Evolutionary conservation across 108 stramenopile genomes (phyloP).

Genomic region (Nannochloropsis oceanica): DNA sequence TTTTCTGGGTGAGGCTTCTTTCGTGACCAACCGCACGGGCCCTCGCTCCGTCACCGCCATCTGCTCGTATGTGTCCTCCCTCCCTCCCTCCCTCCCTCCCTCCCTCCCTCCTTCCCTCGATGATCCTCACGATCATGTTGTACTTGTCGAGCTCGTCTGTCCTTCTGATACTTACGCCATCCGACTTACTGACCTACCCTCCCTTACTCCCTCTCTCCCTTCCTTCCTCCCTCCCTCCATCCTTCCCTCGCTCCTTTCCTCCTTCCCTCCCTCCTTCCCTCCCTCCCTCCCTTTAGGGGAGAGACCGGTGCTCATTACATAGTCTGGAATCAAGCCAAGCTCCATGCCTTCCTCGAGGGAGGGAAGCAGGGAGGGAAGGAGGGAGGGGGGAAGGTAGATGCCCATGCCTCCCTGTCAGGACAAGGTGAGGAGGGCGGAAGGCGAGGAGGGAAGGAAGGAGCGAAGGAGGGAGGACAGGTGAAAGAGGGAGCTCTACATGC

Average conservation of each 20-base stretch:
- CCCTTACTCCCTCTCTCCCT: background rate
- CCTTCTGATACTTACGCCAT: too few species aligned
- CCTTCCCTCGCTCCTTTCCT: background rate
- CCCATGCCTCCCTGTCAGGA: too few species aligned
- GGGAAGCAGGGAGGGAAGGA: background rate
- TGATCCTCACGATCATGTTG: too few species aligned
- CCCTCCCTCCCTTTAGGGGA: background rate
- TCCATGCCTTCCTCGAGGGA: background rate
- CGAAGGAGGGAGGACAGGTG: background rate
- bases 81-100: background rate
- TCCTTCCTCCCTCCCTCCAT: background rate
- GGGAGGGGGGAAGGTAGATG: too few species aligned
- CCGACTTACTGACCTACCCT: too few species aligned
- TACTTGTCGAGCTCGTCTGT: too few species aligned
- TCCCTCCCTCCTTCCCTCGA: background rate
- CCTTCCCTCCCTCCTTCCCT: background rate
- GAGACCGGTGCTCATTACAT: background rate
- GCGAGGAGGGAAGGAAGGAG: background rate
- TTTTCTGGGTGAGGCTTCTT: background rate
- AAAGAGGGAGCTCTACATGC: too few species aligned
- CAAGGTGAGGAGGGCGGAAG: background rate
- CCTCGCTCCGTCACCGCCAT: background rate
- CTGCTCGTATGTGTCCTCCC: background rate
- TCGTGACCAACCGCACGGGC: background rate
- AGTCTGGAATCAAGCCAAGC: background rate